Conservation (phyloP, 371 early-diverging fungal genomes). For the Mortierella sp. region DNA sequence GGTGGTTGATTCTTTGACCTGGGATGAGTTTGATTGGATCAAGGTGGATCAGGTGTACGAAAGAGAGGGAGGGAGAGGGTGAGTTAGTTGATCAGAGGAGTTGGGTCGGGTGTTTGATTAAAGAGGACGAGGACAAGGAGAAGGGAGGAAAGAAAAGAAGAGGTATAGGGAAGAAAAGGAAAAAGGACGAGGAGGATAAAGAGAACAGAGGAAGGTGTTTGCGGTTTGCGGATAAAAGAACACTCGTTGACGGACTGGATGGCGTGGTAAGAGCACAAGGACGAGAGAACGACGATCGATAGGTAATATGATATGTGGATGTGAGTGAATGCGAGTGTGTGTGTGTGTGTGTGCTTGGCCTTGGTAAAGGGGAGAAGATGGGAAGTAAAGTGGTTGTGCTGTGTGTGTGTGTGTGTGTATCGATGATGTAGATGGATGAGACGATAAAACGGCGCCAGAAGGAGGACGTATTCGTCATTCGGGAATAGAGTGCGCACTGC, state of each 20-base stretch:
- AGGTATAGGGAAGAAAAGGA: not conserved
- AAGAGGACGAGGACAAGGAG: not conserved
- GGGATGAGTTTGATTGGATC: not conserved
- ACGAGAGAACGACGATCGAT: not conserved
- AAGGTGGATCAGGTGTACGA: not conserved
- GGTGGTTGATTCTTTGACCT: not conserved
- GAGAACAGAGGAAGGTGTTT: not conserved
- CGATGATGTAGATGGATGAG: too few species aligned
- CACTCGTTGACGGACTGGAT: too few species aligned
- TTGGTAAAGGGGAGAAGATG: too few species aligned
- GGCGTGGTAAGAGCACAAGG: not conserved
- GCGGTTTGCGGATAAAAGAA: too few species aligned
- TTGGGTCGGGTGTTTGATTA: not conserved
- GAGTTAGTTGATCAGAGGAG: not conserved
- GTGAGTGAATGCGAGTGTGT: too few species aligned
- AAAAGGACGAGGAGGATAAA: not conserved
- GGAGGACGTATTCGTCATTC: too few species aligned
- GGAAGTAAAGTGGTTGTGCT: too few species aligned
- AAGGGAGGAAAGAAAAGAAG: not conserved
- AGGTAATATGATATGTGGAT: too few species aligned
- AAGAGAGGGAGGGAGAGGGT: not conserved
- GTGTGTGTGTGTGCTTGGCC: too few species aligned
- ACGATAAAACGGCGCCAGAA: too few species aligned
- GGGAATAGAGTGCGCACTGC: too few species aligned
- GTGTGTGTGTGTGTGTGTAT: too few species aligned